Percentiles rank a stretch among this genome's conserved stretches.
These are phyloP conservation scores for Penicillium sp. DNA, from an alignment of 2,329 filamentous ascomycete genomes.

Conservation along the genomic window DNA sequence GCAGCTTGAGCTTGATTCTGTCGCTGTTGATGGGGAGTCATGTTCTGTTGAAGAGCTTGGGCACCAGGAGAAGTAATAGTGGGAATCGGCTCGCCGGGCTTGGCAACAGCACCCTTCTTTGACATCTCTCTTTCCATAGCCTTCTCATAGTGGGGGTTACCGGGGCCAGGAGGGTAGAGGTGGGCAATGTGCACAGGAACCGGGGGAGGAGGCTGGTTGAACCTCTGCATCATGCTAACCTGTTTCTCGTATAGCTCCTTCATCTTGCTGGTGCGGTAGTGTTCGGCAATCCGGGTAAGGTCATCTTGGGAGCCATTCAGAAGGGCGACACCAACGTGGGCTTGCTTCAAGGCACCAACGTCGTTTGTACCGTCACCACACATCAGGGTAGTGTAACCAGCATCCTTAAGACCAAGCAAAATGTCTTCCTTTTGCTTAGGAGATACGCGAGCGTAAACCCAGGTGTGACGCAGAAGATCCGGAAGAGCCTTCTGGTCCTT, in stretches of 20 bases:
- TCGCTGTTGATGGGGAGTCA: conserved; percentile 53
- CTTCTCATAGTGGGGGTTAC: conserved; percentile 91
- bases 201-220: conserved; percentile 91
- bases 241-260: conserved; percentile 99
- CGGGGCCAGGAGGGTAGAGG: conserved; percentile 85
- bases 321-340: conserved; percentile 92
- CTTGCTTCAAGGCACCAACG: conserved; percentile 95
- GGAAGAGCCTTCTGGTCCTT: conserved; percentile 75
- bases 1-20: conserved; percentile 65
- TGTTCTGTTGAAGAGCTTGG: conserved; percentile 58
- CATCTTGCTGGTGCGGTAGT: conserved; percentile 93
- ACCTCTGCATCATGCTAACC: conserved; percentile 83
- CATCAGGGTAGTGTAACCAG: conserved; percentile 98
- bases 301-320: conserved; percentile 94
- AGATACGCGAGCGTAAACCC: conserved; percentile 97
- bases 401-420: conserved; percentile 90
- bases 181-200: conserved; percentile 92
- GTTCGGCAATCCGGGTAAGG: conserved; percentile 86
- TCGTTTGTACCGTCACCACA: conserved; percentile 98
- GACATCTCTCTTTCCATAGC: conserved; percentile 84
- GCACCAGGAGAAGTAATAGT: conserved; percentile 69
- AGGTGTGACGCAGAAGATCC: conserved; percentile 80
- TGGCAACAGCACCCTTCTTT: conserved; percentile 70
- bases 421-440: conserved; percentile 99
- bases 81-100: conserved; percentile 58